Evolutionary conservation across 176 grass and related monocot species (phyloP), one percentile per base, ranked within the genome.

Genomic region (Pontederia crassipes): DNA sequence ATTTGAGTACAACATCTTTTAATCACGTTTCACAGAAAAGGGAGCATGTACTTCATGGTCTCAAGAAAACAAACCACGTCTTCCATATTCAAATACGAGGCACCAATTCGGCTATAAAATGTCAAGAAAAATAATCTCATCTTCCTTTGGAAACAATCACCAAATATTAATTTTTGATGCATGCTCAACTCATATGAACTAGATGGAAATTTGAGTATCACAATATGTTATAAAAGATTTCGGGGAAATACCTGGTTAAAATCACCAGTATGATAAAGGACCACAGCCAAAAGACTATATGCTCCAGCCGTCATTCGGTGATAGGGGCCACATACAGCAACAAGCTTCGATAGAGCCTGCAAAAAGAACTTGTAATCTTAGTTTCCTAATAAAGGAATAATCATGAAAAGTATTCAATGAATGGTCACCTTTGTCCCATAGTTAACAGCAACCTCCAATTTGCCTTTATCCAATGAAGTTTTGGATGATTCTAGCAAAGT

Each of bases 231-330:
- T 14, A 15, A 13, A 8, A 59, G 17, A 47, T 67, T 10, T 17
- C 15, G 61, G 53, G 17, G 60, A 77, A 49, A 64, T 79, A 97
- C 93, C 87, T 97, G 93, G 73, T 92, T 97, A 75, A 97, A 97
- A 57, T 97, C 93, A 14, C 92, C 92, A 66, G 92, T 97, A 82
- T 97, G 92, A 64, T 97, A 97, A 62, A 97, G 87, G 58, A 92
- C 93, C 78, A 97, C 93, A 73, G 87, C 93, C 79, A 97, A 82
- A 76, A 97, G 87, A 74, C 93, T 91, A 72, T 97, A 97, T 67
- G 93, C 93, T 77, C 87, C 93, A 68, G 87, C 93, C 4, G 93
- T 97, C 93, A 91, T 97, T 87, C 93, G 78, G 77, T 97, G 93
- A 67, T 97, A 97, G 55, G 93, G 87, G 68, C 92, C 92, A 79